Evolutionary conservation across 768 basidiomycete species (phyloP), one percentile per base, ranked within the genome.

Genomic region (Hygrocybe coccinea): DNA sequence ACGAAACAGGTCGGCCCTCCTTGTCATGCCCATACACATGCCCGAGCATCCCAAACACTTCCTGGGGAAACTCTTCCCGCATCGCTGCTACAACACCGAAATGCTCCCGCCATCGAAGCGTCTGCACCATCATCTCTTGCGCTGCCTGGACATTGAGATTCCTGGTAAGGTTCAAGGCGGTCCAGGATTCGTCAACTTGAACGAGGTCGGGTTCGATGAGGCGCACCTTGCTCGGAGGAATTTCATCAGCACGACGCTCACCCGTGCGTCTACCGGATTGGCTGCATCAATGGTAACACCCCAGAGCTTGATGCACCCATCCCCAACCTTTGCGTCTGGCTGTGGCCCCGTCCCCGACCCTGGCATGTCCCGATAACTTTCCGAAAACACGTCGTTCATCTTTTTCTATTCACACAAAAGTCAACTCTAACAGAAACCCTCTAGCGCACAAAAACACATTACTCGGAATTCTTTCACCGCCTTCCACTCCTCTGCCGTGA

Each of bases 181-280:
- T 8, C 29, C 29, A 8, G 29, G 29, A 29, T 29, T 8, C 8
- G 29, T 29, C 29, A 29, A n/a, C n/a, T n/a, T n/a, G n/a, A n/a
- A n/a, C n/a, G n/a, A n/a, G n/a, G n/a, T n/a, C n/a, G n/a, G n/a
- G n/a, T n/a, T n/a, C n/a, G 68, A 35, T 61, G 17, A 12, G 15
- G 21, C 44, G 17, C 44, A 84, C 87, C 86, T 80, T 4, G 90
- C 90, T 55, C 86, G 79, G 29, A 90, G 71, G 74, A 91, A 92
- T 65, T 91, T 91, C 80, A 91, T 82, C 36, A 92, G 74, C 8
- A 91, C 64, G 33, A 91, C 87, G 62, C 86, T 89, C 56, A 82
- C 80, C 7, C 80, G 79, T 1, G 88, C 83, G 65, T 89, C 79
- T 47, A 64, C 68, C 11, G 81, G 79, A 54, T 74, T 71, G 2